Conservation (phyloP, 148 eudicot species). For the Polygonum maritimum region DNA sequence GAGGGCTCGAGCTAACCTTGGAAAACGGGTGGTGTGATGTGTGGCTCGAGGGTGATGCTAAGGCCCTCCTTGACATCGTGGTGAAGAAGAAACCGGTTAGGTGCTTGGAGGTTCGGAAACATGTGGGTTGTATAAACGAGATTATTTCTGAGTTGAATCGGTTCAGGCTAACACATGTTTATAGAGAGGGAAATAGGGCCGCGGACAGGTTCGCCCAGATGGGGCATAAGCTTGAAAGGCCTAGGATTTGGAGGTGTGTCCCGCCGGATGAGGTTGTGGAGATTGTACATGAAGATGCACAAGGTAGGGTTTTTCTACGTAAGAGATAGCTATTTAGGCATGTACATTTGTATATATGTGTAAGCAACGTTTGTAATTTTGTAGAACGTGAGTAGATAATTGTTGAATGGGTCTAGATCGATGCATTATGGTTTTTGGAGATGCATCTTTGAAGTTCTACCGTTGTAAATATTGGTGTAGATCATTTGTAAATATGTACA, state of each 20-base stretch:
- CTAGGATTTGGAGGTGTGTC: conserved; percentile 44
- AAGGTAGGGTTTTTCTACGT: conserved; percentile 52
- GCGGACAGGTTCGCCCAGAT: conserved; percentile 74
- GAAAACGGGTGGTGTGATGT: conserved; percentile 63
- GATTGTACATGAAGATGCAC: conserved; percentile 63
- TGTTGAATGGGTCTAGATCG: not conserved
- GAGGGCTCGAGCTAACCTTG: conserved; percentile 69
- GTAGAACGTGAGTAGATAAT: not conserved
- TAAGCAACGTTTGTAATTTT: not conserved
- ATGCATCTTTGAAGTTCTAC: not conserved
- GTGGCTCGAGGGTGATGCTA: conserved; percentile 93
- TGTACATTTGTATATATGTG: not conserved
- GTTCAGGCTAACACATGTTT: conserved; percentile 53
- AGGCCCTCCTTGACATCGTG: conserved; percentile 46
- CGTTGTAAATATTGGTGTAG: not conserved
- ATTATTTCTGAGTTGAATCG: conserved; percentile 45
- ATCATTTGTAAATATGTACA: not conserved
- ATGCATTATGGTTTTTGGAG: not conserved
- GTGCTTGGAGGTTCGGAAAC: conserved; percentile 41
- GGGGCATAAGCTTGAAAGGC: conserved; percentile 48
- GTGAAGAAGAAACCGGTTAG: conserved; percentile 23
- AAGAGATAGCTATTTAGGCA: conserved; percentile 25
- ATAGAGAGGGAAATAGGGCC: conserved; percentile 70
- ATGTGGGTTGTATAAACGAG: conserved; percentile 34
- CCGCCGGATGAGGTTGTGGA: conserved; percentile 51